These are phyloP conservation scores for Picea sitchensis DNA, from an alignment of 75 land plant genomes.

Conservation along the genomic window DNA sequence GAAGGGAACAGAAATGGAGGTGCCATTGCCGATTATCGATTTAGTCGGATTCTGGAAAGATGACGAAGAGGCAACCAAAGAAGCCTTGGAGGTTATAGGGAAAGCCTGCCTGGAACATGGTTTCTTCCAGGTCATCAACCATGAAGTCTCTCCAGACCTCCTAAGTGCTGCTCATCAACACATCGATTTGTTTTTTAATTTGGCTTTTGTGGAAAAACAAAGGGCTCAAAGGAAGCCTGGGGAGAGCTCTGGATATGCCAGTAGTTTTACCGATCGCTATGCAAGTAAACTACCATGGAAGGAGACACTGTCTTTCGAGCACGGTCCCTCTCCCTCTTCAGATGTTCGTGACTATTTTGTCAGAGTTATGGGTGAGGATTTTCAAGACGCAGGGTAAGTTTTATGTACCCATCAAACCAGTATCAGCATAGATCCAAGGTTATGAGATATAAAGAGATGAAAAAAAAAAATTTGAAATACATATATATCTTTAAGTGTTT, in stretches of 20 bases:
- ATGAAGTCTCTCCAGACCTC: slow-evolving; percentile 43
- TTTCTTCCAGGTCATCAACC: slow-evolving; percentile 73
- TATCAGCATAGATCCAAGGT: no score
- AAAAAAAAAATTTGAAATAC: no score
- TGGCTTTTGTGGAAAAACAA: slow-evolving; percentile 34
- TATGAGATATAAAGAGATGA: no score
- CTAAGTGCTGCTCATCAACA: slow-evolving; percentile 32
- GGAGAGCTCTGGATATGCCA: slow-evolving; percentile 46
- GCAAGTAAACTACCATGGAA: slow-evolving; percentile 60
- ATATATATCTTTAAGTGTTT: no score
- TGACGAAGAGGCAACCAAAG: slow-evolving; percentile 4
- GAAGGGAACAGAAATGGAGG: slow-evolving; percentile 1
- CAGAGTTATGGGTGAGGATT: slow-evolving; percentile 15
- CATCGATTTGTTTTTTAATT: slow-evolving; percentile 29
- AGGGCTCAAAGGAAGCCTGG: slow-evolving; percentile 32
- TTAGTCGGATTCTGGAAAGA: slow-evolving; percentile 17
- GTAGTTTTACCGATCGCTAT: slow-evolving; percentile 45
- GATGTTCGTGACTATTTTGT: slow-evolving; percentile 23
- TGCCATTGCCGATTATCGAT: slow-evolving; percentile 42
- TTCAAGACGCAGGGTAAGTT: slow-evolving; percentile 22
- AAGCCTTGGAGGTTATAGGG: slow-evolving; percentile 9
- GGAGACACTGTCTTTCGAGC: slow-evolving; percentile 48
- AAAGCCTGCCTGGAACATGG: slow-evolving; percentile 58
- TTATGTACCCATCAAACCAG: no score
- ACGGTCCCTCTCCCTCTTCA: background rate